Percentiles rank a stretch among this genome's conserved stretches.
phyloP scores from a whole-genome alignment of 306 rosid species.

The Herpetospermum pedunculosum region DNA sequence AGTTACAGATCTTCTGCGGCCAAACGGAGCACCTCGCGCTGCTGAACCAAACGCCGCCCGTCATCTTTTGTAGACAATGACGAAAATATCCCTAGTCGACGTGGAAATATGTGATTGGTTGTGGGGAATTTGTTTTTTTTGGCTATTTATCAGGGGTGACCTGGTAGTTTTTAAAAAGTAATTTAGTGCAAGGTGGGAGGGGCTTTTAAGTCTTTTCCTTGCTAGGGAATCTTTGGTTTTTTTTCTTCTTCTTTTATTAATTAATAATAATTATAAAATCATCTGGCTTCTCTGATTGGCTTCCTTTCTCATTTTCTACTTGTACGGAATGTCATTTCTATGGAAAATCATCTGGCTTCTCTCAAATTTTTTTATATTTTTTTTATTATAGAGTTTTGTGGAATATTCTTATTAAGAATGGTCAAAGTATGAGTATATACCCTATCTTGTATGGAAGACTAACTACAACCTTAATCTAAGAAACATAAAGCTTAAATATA shows the following conservation, averaged over 20 bases:
- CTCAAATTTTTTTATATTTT: too few relatives aligned
- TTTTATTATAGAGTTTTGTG: too few relatives aligned
- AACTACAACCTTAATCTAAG: too few relatives aligned
- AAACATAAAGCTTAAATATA: too few relatives aligned
- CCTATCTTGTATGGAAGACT: too few relatives aligned
- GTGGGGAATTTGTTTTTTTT: background rate
- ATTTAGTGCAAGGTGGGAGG: background rate
- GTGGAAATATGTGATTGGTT: background rate
- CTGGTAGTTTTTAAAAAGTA: background rate
- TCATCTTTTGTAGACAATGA: background rate
- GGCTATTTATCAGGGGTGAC: background rate
- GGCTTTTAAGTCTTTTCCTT: background rate
- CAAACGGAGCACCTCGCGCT: slow-evolving; percentile 39
- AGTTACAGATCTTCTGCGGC: slow-evolving; percentile 25
- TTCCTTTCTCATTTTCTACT: background rate
- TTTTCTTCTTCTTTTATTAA: background rate
- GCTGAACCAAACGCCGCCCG: slow-evolving; percentile 10
- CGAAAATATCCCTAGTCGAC: background rate
- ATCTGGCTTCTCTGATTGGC: background rate
- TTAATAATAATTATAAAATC: background rate
- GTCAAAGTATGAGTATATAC: too few relatives aligned
- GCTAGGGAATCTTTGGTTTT: background rate
- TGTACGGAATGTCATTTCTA: background rate
- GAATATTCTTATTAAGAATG: too few relatives aligned
- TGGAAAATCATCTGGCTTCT: too few relatives aligned